phyloP scores from a whole-genome alignment of 495 filamentous ascomycete species.

The Endocarpon pusillum region DNA sequence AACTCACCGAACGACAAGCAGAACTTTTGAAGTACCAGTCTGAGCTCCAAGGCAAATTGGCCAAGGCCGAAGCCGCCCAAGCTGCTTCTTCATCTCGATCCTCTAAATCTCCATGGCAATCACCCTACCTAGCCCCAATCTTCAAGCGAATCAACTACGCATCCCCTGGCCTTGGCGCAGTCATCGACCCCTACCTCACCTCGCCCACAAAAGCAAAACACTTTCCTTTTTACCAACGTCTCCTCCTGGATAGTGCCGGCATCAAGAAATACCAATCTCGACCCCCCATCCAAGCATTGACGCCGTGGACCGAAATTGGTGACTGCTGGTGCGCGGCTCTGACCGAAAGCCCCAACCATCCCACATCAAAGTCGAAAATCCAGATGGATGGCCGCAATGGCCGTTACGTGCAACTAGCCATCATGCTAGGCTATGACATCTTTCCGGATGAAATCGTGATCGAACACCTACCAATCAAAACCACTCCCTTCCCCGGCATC shows the following conservation, averaged over 20 bases:
- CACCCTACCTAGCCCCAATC: too few relatives aligned
- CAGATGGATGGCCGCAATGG: too few relatives aligned
- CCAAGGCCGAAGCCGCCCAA: too few relatives aligned
- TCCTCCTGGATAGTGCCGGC: too few relatives aligned
- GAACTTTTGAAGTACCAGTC: too few relatives aligned
- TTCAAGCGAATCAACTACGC: constrained; percentile 3
- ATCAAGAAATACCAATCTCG: not conserved
- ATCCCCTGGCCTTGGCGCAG: not conserved
- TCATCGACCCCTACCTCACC: not conserved
- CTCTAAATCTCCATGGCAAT: too few relatives aligned
- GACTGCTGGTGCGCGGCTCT: constrained; percentile 1
- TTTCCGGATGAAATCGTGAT: not conserved
- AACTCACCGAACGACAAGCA: too few relatives aligned
- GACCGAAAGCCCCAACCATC: not conserved
- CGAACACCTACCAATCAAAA: not conserved
- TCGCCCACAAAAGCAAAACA: constrained; percentile 1
- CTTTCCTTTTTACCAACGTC: not conserved
- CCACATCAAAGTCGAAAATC: too few relatives aligned
- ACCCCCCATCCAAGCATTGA: not conserved
- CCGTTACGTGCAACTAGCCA: too few relatives aligned
- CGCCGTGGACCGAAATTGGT: not conserved
- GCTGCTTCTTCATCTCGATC: too few relatives aligned
- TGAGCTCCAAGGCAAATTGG: too few relatives aligned
- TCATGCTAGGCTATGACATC: constrained; percentile 1
- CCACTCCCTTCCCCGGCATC: not conserved